Evolutionary conservation across 2,329 filamentous ascomycete species (phyloP), one percentile per base, ranked within the genome.

Genomic region (Scopulariopsis brevicaulis): DNA sequence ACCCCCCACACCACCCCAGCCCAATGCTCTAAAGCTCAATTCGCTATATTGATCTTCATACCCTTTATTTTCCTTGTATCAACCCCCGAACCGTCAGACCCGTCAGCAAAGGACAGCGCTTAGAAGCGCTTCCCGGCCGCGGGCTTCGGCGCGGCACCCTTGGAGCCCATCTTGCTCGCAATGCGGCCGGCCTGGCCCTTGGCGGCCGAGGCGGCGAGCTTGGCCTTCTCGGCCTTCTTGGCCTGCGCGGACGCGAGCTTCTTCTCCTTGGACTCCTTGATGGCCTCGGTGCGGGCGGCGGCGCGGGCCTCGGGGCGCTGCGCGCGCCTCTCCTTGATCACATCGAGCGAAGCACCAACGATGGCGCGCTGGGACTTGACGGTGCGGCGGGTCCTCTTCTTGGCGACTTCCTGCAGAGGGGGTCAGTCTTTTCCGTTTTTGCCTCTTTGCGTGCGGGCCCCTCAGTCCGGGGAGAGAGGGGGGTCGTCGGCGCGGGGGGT

Each of bases 151-250:
- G 83, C 84, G 67, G 91, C 84, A 71, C 94, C 94, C 86, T 96
- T 96, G 66, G 90, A 87, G 71, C 90, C 91, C 84, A 96, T 90
- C 89, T 99, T 99, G 86, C 90, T 92, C 75, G 87, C 81, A 74
- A 96, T 89, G 76, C 89, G 86, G 70, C 78, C 75, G 66, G 83
- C 81, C 80, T 91, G 84, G 72, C 90, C 92, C 80, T 89, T 87
- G 73, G 86, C 78, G 66, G 86, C 83, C 62, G 67, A 70, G 67
- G 87, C 83, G 65, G 92, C 92, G 71, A 69, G 81, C 89, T 97
- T 97, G 70, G 94, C 94, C 90, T 99, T 99, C 80, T 97, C 92
- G 61, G 90, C 89, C 89, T 97, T 99, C 90, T 97, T 99, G 76
- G 85, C 86, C 74, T 85, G 89, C 77, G 90, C 86, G 63, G 85